Evolutionary conservation across 139 green algal species (phyloP), one percentile per base, ranked within the genome.

Genomic region (Haematococcus sp.): DNA sequence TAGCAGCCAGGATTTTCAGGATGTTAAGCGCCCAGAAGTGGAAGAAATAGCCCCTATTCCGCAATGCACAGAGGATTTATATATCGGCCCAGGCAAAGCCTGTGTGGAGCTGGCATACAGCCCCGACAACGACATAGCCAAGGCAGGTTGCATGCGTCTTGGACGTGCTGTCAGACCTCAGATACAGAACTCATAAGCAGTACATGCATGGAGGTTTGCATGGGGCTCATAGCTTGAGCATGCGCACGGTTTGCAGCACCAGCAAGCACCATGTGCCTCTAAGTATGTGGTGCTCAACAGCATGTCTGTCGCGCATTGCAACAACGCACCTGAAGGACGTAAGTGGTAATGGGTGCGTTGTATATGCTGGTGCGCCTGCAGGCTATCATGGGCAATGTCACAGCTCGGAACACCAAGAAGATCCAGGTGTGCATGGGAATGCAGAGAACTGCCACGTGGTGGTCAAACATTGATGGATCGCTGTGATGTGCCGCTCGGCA

Each of bases 91-190:
- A 7, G 61, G 70, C 19, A 61, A 71, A 1, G 71, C 76, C 27
- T 97, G 92, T 80, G 86, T 79, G 35, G 85, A 91, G 71, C 89
- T 96, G 59, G 49, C 93, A 3, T 97, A 91, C 76, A 81, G 77
- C 4, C 92, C 90, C 0, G 81, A 84, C 69, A 75, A 76, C 27
- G 28, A 56, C n/a, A 27, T 68, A 2, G 73, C 81, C 9, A 51
- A 76, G 66, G 78, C 82, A 35, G 54, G 76, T 51, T 40, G 60
- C 63, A 17, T 7, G 17, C 40, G 7, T 19, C 40, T 11, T 19
- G 40, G 40, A 11, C n/a, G 7, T 49, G 40, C 40, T 7, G 40
- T 49, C 40, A 49, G 40, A 49, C 40, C 40, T 11, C 40, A 49
- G 7, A 49, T 19, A 49, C 40, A 7, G 11, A n/a, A n/a, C n/a